A percentile compares a stretch with the other conserved stretches of the same genome.
Conservation (phyloP, 768 basidiomycete genomes). For the Boletus patriciae region DNA sequence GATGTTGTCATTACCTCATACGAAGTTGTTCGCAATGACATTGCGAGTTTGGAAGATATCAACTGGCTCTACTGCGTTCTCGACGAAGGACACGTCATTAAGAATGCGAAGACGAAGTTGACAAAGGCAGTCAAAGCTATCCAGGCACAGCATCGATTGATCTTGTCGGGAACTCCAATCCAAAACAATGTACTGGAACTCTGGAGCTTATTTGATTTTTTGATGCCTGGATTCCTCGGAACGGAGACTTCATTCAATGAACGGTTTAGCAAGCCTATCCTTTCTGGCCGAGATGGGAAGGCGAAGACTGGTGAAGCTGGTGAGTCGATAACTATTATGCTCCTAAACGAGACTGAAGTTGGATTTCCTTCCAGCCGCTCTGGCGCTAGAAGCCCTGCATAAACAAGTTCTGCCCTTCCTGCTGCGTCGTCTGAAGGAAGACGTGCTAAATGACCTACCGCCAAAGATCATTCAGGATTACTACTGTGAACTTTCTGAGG, state of each 20-base stretch:
- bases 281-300: conserved; percentile 94
- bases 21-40: conserved; percentile 95
- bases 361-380: conserved; percentile 59
- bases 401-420: conserved; percentile 99
- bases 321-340: conserved; percentile 38
- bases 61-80: conserved; percentile 96
- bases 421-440: conserved; percentile 93
- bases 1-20: conserved; percentile 98
- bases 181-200: conserved; percentile 98
- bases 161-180: conserved; percentile 96
- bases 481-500: conserved; percentile 93
- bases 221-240: conserved; percentile 99
- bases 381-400: conserved; percentile 93
- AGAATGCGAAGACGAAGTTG: conserved; percentile 97
- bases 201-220: conserved; percentile 98
- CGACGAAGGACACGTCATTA: conserved; percentile 98
- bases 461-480: conserved; percentile 99
- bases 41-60: conserved; percentile 65
- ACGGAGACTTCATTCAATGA: conserved; percentile 94
- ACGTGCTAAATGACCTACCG: conserved; percentile 91
- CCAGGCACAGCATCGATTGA: conserved; percentile 87
- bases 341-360: neutral
- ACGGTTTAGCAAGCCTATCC: conserved; percentile 92
- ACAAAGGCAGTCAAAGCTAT: conserved; percentile 94
- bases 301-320: conserved; percentile 93